These are phyloP conservation scores for Sphaerostilbella broomeana DNA, from an alignment of 2,329 filamentous ascomycete genomes.

Conservation along the genomic window DNA sequence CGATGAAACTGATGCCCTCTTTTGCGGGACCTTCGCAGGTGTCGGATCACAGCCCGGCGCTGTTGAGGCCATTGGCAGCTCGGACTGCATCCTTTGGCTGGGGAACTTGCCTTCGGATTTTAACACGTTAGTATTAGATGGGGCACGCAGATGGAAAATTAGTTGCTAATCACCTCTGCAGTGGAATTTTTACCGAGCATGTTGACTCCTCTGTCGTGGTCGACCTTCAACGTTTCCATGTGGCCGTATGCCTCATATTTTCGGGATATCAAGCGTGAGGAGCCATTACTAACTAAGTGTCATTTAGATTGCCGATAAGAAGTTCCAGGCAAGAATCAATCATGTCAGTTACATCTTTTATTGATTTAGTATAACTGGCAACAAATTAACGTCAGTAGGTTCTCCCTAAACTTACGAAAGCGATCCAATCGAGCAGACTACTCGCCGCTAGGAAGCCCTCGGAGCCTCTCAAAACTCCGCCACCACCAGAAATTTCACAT, in stretches of 20 bases:
- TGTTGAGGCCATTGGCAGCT: conserved; percentile 3
- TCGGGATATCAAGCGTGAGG: too few species aligned
- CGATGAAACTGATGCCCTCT: background rate
- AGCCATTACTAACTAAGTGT: too few species aligned
- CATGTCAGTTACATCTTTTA: background rate
- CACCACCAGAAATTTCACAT: background rate
- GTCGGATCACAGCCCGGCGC: background rate
- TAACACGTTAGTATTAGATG: background rate
- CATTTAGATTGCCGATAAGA: background rate
- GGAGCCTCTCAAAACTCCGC: background rate
- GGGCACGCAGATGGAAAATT: too few species aligned
- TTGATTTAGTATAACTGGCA: too few species aligned
- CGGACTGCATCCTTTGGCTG: conserved; percentile 16
- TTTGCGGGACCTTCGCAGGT: background rate
- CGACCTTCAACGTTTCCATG: conserved; percentile 4
- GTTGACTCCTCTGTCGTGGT: background rate
- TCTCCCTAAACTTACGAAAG: background rate
- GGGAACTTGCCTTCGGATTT: conserved; percentile 8
- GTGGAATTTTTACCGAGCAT: conserved; percentile 5
- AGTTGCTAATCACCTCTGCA: too few species aligned
- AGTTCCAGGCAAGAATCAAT: conserved; percentile 1
- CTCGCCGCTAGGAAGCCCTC: background rate
- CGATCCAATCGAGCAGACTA: background rate
- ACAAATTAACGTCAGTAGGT: too few species aligned
- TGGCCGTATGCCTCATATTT: too few species aligned